A percentile compares a stretch with the other conserved stretches of the same genome.
Evolutionary conservation across 495 filamentous ascomycete genomes (phyloP).

Genomic region (Chaetomium tenue): DNA sequence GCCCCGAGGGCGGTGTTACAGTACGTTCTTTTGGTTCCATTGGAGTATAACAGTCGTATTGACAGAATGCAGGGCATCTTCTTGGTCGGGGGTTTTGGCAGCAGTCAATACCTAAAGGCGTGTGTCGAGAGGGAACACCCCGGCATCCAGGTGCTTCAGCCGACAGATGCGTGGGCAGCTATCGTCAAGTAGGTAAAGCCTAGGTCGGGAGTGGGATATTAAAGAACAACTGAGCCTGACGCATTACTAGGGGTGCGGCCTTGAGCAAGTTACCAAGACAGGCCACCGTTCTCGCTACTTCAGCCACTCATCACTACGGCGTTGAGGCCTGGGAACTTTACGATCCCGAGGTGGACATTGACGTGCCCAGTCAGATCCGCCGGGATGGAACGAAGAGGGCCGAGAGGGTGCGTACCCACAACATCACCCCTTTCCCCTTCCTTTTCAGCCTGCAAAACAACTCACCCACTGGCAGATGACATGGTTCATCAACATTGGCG

Average conservation of each 20-base stretch:
- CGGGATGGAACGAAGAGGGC: background rate
- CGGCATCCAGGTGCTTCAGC: constrained; percentile 3
- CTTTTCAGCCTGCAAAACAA: background rate
- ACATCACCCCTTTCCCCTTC: background rate
- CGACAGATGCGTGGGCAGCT: constrained; percentile 2
- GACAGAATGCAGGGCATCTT: background rate
- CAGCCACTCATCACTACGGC: background rate
- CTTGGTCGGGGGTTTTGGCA: background rate
- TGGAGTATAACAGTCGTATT: too few relatives aligned
- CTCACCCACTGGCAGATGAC: background rate
- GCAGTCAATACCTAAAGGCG: background rate
- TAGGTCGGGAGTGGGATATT: too few relatives aligned
- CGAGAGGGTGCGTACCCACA: background rate
- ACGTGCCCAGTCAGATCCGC: background rate
- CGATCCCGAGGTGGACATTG: background rate
- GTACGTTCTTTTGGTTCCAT: background rate
- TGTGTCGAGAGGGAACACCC: background rate
- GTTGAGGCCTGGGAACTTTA: constrained; percentile 1
- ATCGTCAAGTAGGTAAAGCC: background rate
- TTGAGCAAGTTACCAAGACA: background rate
- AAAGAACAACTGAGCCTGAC: background rate
- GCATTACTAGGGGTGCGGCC: background rate
- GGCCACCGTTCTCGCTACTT: background rate
- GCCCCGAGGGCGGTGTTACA: background rate
- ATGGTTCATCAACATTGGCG: constrained; percentile 4